Evolutionary conservation across 192 early-diverging fungal species (phyloP), one percentile per base, ranked within the genome.

Genomic region (Coemansia sp.): DNA sequence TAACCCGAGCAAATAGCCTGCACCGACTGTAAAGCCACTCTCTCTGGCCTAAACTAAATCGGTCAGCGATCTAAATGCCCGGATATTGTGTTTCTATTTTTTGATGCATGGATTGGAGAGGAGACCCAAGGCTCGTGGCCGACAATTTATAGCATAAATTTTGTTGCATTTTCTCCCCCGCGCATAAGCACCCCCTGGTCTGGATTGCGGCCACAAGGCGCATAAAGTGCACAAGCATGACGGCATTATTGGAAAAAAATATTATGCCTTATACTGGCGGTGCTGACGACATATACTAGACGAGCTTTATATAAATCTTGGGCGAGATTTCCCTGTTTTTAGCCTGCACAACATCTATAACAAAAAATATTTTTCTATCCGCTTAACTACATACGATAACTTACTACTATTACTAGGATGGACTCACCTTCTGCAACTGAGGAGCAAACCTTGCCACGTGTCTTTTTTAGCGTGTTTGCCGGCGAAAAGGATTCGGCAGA

Each of bases 381-480:
- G 20, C 3, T 10, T 22, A 51, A 51, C 49, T 46, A 46, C 44
- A 46, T 18, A 46, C 44, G 44, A 46, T 18, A 46, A 46, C 15
- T 46, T n/a, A 60, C 27, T 64, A 60, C 63, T 44, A 67, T 57
- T 52, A 42, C 29, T 71, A 85, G 29, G 7, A 63, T 63, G 61
- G n/a, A 38, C 61, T n/a, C n/a, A 22, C 61, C 61, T 22, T 41
- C 36, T 24, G n/a, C 61, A 24, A 65, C 68, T 47, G 66, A 44
- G 47, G 61, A 63, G 18, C 61, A 42, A 33, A 74, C 70, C 15
- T 62, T 75, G 49, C 86, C 86, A 18, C 75, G 80, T 16, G 84
- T 85, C 34, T 88, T 86, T 68, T 85, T 88, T 54, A 74, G 83
- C 18, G 67, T 88, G 43, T 61, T 71, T 18, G 71, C 72, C 22